Evolutionary conservation across 129 eudicot genomes (phyloP).

Genomic region (Tagetes erecta): DNA sequence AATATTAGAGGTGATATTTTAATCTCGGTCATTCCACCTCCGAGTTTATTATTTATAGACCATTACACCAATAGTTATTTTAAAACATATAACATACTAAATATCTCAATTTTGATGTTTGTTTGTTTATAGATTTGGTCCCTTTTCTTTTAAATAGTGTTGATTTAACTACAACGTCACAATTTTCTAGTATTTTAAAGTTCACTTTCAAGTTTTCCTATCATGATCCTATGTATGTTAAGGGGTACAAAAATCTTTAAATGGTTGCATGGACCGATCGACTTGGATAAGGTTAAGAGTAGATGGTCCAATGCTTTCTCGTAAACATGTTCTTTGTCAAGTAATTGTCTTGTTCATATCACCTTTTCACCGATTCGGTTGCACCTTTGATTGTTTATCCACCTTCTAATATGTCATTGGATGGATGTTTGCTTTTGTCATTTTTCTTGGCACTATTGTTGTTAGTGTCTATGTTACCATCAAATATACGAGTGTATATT

Average conservation of each 20-base stretch:
- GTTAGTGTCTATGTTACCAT: background rate
- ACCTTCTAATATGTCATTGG: background rate
- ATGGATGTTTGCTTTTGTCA: background rate
- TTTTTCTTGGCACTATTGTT: background rate
- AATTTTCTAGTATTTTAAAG: no score
- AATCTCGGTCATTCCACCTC: no score
- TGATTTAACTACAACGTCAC: no score
- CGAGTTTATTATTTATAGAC: no score
- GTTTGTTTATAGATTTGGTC: background rate
- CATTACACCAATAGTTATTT: no score
- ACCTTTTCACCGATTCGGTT: background rate
- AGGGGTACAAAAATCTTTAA: background rate
- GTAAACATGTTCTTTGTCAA: background rate
- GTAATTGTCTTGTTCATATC: background rate
- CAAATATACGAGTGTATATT: no score
- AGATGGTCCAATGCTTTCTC: background rate
- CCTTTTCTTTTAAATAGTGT: background rate
- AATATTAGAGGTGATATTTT: no score
- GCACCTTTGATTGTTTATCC: background rate
- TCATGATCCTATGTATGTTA: no score
- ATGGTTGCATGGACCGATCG: background rate
- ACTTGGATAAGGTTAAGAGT: background rate
- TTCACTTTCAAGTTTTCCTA: background rate
- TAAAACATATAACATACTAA: background rate
- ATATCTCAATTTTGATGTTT: background rate